Percentiles rank a stretch among this genome's conserved stretches.
These are phyloP conservation scores for Antitrichia curtipendula DNA, from an alignment of 225 moss, liverwort and hornwort species.

Conservation along the genomic window DNA sequence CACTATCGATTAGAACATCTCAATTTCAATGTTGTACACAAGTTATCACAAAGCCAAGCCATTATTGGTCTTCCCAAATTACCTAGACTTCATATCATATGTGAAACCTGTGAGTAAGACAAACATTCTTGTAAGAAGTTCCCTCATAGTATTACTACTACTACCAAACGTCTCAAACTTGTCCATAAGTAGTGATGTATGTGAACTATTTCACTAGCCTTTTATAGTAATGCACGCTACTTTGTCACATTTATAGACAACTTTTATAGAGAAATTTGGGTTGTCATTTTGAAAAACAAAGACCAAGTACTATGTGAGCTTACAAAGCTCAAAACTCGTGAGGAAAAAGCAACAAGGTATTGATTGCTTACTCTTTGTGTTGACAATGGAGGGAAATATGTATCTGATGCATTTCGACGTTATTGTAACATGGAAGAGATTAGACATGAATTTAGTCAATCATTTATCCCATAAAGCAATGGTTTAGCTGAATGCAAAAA, in stretches of 20 bases:
- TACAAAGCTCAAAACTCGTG: background rate
- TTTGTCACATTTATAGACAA: background rate
- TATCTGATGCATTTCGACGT: fast-evolving
- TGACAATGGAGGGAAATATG: background rate
- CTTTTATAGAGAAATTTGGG: background rate
- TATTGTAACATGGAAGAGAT: background rate
- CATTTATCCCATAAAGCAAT: background rate
- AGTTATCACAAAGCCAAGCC: too few species aligned
- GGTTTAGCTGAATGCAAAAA: background rate
- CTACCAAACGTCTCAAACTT: background rate
- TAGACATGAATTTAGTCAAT: background rate
- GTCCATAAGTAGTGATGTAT: background rate
- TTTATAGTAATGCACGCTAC: fast-evolving
- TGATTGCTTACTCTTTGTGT: fast-evolving
- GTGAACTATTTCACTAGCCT: background rate
- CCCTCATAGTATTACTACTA: too few species aligned
- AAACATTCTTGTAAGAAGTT: too few species aligned
- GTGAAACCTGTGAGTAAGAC: too few species aligned
- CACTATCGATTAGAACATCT: too few species aligned
- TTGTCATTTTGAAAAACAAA: background rate
- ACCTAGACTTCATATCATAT: too few species aligned
- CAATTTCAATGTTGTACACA: too few species aligned
- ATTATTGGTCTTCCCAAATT: too few species aligned
- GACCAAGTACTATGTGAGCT: background rate
- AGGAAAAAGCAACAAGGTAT: fast-evolving